Base-by-base conservation (phyloP, 768 basidiomycete species). In the Roridomyces roridus region DNA sequence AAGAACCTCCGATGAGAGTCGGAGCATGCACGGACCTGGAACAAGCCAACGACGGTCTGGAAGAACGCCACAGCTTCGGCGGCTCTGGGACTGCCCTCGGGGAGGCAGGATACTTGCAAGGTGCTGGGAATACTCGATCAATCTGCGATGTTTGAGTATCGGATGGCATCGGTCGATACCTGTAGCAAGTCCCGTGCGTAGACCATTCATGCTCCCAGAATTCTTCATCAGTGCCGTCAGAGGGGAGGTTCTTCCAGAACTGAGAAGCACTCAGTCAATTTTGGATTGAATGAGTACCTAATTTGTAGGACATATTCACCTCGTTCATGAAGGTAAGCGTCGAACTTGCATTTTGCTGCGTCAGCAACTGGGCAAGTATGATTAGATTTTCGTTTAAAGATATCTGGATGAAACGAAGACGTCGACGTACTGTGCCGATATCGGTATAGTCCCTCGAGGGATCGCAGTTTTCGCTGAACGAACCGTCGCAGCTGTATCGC, bases 131-230 rank as follows among this genome's bases (percentile, higher is more conserved):
- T 15, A 34, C 11, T 15, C 3, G 31, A 34, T 34, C 31, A n/a
- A n/a, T n/a, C 31, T 34, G 29, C 7, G 14, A 34, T 10, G 5
- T 31, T 37, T 7, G 17, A 11, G 5, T n/a, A 10, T 6, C 34
- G 34, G 23, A 28, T 6, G 7, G 35, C n/a, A 28, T n/a, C 17
- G 10, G 12, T 31, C 23, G 1, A 15, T 6, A n/a, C 39, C 24
- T 43, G 63, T 25, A 53, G 29, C 46, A 54, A 17, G 47, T 84
- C 24, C 82, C 82, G 61, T 84, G 82, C n/a, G 72, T 74, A 20
- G 58, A 41, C 82, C 82, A 83, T 63, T 83, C 82, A 55, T 83
- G 82, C 79, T 82, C 72, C 82, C 82, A 83, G 63, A 83, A 77
- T 23, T 70, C 49, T 57, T 84, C 72, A 55, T 72, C 75, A 18